These are phyloP conservation scores for Ceratocystis colombiana DNA, from an alignment of 2,329 filamentous ascomycete genomes.

Conservation along the genomic window DNA sequence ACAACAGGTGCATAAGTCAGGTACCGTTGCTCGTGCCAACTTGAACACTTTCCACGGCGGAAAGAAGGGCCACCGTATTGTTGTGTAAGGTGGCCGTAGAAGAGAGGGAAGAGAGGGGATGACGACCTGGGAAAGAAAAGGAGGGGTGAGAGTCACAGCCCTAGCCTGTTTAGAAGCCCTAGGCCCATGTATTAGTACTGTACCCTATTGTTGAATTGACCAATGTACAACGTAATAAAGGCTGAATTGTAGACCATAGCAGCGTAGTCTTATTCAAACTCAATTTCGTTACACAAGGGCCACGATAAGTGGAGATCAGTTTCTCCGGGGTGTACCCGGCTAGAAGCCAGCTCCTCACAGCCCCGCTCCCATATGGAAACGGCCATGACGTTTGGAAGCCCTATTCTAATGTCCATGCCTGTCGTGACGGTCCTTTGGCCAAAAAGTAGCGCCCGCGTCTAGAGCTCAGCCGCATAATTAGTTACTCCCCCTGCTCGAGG, in stretches of 20 bases:
- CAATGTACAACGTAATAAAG: neutral
- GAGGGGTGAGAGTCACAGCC: no score
- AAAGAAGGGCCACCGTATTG: conserved; percentile 25
- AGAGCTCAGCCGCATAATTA: neutral
- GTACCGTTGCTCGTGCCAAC: conserved; percentile 69
- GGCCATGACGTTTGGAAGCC: neutral
- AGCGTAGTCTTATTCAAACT: no score
- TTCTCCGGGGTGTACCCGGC: conserved; percentile 7
- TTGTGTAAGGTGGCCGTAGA: conserved; percentile 18
- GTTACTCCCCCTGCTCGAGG: neutral
- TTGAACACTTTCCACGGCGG: conserved; percentile 32
- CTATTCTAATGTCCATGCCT: neutral
- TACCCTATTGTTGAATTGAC: conserved; percentile 15
- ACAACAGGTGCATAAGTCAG: conserved; percentile 66
- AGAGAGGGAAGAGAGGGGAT: neutral
- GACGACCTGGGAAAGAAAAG: neutral
- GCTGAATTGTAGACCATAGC: no score
- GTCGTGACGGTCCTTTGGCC: neutral
- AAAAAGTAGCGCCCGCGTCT: neutral
- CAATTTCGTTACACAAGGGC: neutral
- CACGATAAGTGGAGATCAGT: neutral
- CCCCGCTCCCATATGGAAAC: neutral
- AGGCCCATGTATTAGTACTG: conserved; percentile 24
- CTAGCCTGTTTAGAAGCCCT: neutral
- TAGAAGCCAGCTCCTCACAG: neutral